Evolutionary conservation across 352 stramenopile species (phyloP).

Genomic region (Nothophytophthora sp.): DNA sequence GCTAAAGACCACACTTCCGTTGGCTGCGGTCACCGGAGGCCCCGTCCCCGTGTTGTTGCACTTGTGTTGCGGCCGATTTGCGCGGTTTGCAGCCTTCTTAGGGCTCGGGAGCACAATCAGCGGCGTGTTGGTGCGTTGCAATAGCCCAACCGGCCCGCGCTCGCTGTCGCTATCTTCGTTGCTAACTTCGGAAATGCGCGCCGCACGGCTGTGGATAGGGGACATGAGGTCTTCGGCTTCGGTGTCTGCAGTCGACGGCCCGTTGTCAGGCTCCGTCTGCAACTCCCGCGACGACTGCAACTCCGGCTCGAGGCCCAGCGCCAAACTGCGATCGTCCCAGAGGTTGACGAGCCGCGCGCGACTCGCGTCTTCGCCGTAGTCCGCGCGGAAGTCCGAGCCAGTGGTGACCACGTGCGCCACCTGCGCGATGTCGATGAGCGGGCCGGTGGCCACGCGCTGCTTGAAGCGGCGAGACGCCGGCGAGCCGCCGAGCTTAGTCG

Average conservation of each 20-base stretch:
- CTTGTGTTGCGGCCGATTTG: too few relatives aligned
- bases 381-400: slow-evolving; percentile 64
- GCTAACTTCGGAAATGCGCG: slow-evolving; percentile 45
- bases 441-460: slow-evolving; percentile 34
- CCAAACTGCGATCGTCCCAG: slow-evolving; percentile 45
- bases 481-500: slow-evolving; percentile 14
- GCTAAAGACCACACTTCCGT: slow-evolving; percentile 71
- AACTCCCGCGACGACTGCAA: background rate
- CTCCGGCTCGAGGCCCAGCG: slow-evolving; percentile 17
- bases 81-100: slow-evolving; percentile 13
- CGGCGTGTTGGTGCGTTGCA: slow-evolving; percentile 30
- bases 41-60: too few relatives aligned
- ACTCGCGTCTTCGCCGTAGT: slow-evolving; percentile 47
- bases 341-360: slow-evolving; percentile 42
- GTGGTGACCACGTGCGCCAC: slow-evolving; percentile 74
- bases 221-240: slow-evolving; percentile 47
- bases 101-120: slow-evolving; percentile 28
- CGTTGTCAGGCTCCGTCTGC: slow-evolving; percentile 10
- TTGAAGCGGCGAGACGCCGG: slow-evolving; percentile 30
- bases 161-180: slow-evolving; percentile 48
- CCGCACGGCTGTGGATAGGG: slow-evolving; percentile 34
- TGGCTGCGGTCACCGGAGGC: slow-evolving; percentile 49
- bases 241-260: slow-evolving; percentile 33
- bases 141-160: too few relatives aligned
- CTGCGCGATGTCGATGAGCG: slow-evolving; percentile 68